phyloP scores from a whole-genome alignment of 2,329 filamentous ascomycete species.

The Paradendryphiella salina region DNA sequence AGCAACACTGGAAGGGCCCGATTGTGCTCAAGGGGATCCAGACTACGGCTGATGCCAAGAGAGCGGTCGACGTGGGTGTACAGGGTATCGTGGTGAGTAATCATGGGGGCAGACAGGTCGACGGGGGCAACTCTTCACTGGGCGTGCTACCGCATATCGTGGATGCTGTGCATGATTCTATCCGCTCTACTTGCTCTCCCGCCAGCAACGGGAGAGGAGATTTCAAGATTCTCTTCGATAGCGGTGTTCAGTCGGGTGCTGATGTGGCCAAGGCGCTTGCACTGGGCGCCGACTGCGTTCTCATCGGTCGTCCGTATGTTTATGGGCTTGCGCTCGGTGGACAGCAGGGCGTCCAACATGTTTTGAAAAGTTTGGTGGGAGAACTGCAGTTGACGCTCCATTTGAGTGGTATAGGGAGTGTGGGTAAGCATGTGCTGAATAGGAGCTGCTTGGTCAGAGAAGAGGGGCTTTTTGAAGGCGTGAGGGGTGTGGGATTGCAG shows the following conservation, averaged over 20 bases:
- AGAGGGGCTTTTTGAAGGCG: no score
- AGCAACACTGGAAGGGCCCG: conserved; percentile 64
- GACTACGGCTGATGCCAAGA: conserved; percentile 54
- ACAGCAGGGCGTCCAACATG: conserved; percentile 56
- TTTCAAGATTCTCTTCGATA: conserved; percentile 54
- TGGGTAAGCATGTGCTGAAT: no score
- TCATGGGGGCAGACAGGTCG: conserved; percentile 58
- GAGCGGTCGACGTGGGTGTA: conserved; percentile 51
- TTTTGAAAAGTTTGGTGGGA: conserved; percentile 18
- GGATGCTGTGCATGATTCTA: no score
- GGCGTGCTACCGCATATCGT: conserved; percentile 44
- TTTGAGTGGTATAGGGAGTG: no score
- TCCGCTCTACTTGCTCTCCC: no score
- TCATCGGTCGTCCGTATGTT: conserved; percentile 51
- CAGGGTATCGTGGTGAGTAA: conserved; percentile 58
- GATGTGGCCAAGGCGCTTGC: conserved; percentile 58
- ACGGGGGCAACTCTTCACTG: conserved; percentile 56
- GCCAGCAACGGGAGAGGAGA: no score
- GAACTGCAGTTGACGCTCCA: no score
- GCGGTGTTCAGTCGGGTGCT: conserved; percentile 54
- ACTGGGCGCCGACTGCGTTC: conserved; percentile 50
- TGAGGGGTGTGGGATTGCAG: no score
- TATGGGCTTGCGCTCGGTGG: conserved; percentile 62
- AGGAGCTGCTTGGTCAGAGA: no score
- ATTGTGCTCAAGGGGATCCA: conserved; percentile 66